These are phyloP conservation scores for Fraxinus paxiana DNA, from an alignment of 305 asterid genomes.

Conservation along the genomic window DNA sequence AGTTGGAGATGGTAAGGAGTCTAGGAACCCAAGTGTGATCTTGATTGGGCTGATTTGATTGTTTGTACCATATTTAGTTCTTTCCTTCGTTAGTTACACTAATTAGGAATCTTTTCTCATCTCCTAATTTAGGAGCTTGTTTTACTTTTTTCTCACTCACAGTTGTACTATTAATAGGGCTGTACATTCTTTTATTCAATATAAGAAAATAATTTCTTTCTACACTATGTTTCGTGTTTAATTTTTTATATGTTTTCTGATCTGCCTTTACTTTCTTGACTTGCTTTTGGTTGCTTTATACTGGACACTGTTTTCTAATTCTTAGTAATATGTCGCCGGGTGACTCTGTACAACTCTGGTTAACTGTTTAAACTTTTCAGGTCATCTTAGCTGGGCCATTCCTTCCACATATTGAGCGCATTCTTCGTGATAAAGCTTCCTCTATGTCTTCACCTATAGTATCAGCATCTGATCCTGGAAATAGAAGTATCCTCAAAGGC, in stretches of 20 bases:
- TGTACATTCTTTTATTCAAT: not conserved
- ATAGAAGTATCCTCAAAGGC: slow-evolving; percentile 59
- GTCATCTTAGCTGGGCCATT: slow-evolving; percentile 90
- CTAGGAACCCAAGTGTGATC: not conserved
- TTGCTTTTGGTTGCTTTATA: not conserved
- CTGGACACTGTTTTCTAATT: not conserved
- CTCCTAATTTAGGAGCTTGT: not conserved
- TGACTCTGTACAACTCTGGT: slow-evolving; percentile 25
- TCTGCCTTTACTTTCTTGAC: not conserved
- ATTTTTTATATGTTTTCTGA: not conserved
- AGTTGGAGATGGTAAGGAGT: not conserved
- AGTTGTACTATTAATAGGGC: not conserved
- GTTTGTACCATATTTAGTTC: not conserved
- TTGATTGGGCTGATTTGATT: not conserved
- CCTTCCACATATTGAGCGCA: slow-evolving; percentile 71
- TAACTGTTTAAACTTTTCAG: slow-evolving; percentile 41
- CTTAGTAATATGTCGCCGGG: not conserved
- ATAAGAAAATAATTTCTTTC: not conserved
- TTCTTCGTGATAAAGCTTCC: slow-evolving; percentile 69
- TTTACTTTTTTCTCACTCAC: not conserved
- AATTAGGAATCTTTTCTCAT: not conserved
- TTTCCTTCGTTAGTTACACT: not conserved
- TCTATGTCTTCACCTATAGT: slow-evolving; percentile 68
- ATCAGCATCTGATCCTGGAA: slow-evolving; percentile 76
- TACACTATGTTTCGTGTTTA: not conserved